Evolutionary conservation across 1,284 basidiomycete species (phyloP).

Genomic region (Ceratobasidium sp.): DNA sequence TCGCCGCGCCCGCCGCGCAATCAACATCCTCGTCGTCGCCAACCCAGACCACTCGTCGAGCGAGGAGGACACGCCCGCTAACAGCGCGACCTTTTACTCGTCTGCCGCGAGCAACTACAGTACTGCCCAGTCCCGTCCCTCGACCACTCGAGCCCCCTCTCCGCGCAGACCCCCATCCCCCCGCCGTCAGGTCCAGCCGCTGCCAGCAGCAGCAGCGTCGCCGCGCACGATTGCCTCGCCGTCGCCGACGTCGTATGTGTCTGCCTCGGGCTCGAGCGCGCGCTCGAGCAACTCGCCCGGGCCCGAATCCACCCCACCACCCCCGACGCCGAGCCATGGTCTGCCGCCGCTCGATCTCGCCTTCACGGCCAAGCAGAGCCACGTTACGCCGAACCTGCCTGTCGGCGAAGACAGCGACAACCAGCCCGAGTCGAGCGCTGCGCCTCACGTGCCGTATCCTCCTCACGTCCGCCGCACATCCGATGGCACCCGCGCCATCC

Average conservation of each 20-base stretch:
- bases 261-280: slow-evolving; percentile 8
- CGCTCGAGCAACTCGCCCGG: slow-evolving; percentile 35
- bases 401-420: slow-evolving; percentile 33
- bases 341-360: slow-evolving; percentile 13
- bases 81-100: slow-evolving; percentile 8
- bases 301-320: slow-evolving; percentile 19
- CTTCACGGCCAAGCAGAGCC: slow-evolving; percentile 27
- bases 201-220: background rate
- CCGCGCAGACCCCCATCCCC: background rate
- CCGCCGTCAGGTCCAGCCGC: background rate
- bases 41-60: slow-evolving; percentile 27
- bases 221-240: slow-evolving; percentile 15
- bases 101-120: background rate
- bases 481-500: background rate
- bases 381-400: slow-evolving; percentile 28
- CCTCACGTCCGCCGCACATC: background rate
- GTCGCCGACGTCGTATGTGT: slow-evolving; percentile 23
- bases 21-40: slow-evolving; percentile 28
- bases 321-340: slow-evolving; percentile 24
- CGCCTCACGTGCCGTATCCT: background rate
- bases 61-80: slow-evolving; percentile 29
- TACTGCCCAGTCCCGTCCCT: background rate
- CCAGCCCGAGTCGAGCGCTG: slow-evolving; percentile 23
- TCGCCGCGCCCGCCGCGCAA: slow-evolving; percentile 13
- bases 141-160: slow-evolving; percentile 15